Evolutionary conservation across 2,329 filamentous ascomycete genomes (phyloP).

Genomic region (Zymoseptoria brevis): DNA sequence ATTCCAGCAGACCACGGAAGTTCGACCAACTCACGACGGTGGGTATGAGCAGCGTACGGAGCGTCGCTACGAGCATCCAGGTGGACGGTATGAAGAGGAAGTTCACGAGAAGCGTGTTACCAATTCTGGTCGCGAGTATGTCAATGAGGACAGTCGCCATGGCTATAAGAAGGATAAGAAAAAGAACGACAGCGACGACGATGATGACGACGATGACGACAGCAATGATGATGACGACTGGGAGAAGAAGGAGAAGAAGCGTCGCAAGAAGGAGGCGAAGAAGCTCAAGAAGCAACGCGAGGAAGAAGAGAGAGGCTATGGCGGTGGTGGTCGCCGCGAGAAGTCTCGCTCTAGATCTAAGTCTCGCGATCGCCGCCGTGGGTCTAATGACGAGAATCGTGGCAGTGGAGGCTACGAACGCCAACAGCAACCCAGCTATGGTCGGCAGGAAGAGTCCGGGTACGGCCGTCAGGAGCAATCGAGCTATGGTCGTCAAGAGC

Average conservation of each 20-base stretch:
- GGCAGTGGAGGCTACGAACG: slow-evolving; percentile 5
- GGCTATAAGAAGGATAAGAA: slow-evolving; percentile 26
- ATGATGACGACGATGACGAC: slow-evolving; percentile 25
- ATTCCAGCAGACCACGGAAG: slow-evolving; percentile 53
- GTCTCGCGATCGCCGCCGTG: slow-evolving; percentile 11
- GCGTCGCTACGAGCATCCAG: slow-evolving; percentile 40
- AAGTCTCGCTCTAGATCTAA: background rate
- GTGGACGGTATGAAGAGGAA: slow-evolving; percentile 35
- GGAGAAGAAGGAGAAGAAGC: slow-evolving; percentile 37
- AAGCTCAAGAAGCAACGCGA: slow-evolving; percentile 21
- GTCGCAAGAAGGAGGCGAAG: slow-evolving; percentile 33
- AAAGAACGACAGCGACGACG: slow-evolving; percentile 28
- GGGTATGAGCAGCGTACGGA: slow-evolving; percentile 54
- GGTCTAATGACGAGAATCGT: slow-evolving; percentile 9
- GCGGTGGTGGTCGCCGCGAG: slow-evolving; percentile 3
- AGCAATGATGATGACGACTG: slow-evolving; percentile 28
- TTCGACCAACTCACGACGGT: slow-evolving; percentile 44
- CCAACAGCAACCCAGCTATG: slow-evolving; percentile 15
- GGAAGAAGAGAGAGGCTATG: slow-evolving; percentile 15
- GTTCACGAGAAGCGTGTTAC: slow-evolving; percentile 26
- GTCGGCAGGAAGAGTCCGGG: slow-evolving; percentile 16
- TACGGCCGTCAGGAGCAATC: slow-evolving; percentile 2
- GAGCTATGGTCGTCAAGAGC: slow-evolving; percentile 4
- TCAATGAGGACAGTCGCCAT: slow-evolving; percentile 18
- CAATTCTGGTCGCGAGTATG: slow-evolving; percentile 21